Base-by-base conservation (phyloP, 164 flowering plant genomes). In the Vitis labrusca region DNA sequence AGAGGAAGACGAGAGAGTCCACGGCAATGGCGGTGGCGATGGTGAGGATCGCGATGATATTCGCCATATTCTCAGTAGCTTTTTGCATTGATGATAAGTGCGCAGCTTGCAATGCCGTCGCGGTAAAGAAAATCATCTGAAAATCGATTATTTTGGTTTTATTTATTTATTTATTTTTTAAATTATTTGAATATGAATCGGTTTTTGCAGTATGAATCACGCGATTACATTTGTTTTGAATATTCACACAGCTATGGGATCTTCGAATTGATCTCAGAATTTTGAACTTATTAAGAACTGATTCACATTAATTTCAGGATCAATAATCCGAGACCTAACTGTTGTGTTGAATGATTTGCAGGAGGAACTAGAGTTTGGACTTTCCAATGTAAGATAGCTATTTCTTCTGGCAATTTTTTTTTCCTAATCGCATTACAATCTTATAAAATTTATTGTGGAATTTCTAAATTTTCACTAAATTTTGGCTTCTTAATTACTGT, bases 31-130 rank as follows among this genome's bases (percentile, higher is more conserved):
- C 63, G 32, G 52, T 23, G 76, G 68, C 71, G 23, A 59, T 70
- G 71, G 58, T 72, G 14, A 75, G 72, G 76, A 15, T 71, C 3
- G 55, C 74, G 65, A 50, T 67, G 13, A 50, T 78, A 8, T 64
- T 83, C 64, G 63, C 80, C 73, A 52, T 74, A 17, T 50, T 83
- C 50, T 73, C 73, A 9, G 65, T 65, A 4, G 84, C 75, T 9
- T 17, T 71, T 57, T 73, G 79, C 71, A 69, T 92, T 63, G 97
- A 92, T 15, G 93, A 94, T 74, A 92, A 91, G 71, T 92, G 98
- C 64, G 80, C 83, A 19, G 98, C 98, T 67, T 94, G 98, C 76
- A 80, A 76, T 69, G 97, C 94, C 44, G 93, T 94, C 65, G 92
- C 97, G 77, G 97, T 94, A 81, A 23, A 23, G 27, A 23, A 23